Conservation (phyloP, 2,329 filamentous ascomycete species). For the Fusarium graminum region DNA sequence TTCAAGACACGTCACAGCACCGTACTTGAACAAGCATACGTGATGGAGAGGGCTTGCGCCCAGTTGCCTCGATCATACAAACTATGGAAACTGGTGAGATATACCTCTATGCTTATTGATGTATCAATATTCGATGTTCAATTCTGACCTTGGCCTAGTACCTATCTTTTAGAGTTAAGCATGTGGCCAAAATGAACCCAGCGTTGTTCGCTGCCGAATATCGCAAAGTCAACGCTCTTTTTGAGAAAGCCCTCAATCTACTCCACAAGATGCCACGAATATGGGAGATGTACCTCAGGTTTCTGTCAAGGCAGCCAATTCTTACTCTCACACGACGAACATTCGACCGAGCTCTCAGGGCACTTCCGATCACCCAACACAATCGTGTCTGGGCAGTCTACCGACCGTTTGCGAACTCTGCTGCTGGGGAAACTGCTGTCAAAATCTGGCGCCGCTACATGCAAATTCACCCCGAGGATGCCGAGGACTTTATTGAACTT, state of each 20-base stretch:
- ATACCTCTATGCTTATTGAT: background rate
- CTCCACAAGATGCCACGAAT: slow-evolving; percentile 99
- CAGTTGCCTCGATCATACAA: slow-evolving; percentile 96
- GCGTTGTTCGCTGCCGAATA: slow-evolving; percentile 84
- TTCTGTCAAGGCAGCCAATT: slow-evolving; percentile 90
- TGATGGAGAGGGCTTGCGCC: slow-evolving; percentile 90
- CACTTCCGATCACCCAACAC: slow-evolving; percentile 93
- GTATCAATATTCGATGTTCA: slow-evolving; percentile 4
- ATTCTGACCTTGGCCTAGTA: slow-evolving; percentile 68
- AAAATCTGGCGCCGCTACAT: slow-evolving; percentile 97
- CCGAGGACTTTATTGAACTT: slow-evolving; percentile 94
- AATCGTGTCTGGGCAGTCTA: slow-evolving; percentile 96
- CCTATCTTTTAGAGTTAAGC: slow-evolving; percentile 84
- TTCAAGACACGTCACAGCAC: slow-evolving; percentile 91
- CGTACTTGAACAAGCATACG: slow-evolving; percentile 83
- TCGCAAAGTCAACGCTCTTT: slow-evolving; percentile 93
- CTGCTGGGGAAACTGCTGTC: slow-evolving; percentile 88
- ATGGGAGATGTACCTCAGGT: slow-evolving; percentile 97
- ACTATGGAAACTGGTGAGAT: slow-evolving; percentile 88
- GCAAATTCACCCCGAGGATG: slow-evolving; percentile 95
- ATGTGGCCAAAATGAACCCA: slow-evolving; percentile 85
- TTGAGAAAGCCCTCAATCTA: slow-evolving; percentile 90
- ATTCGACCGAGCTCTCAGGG: slow-evolving; percentile 92
- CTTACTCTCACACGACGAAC: slow-evolving; percentile 87
- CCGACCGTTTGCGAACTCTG: slow-evolving; percentile 89